Evolutionary conservation across 805 yeast species (phyloP), one percentile per base, ranked within the genome.

Genomic region (Wickerhamomyces rabaulensis): DNA sequence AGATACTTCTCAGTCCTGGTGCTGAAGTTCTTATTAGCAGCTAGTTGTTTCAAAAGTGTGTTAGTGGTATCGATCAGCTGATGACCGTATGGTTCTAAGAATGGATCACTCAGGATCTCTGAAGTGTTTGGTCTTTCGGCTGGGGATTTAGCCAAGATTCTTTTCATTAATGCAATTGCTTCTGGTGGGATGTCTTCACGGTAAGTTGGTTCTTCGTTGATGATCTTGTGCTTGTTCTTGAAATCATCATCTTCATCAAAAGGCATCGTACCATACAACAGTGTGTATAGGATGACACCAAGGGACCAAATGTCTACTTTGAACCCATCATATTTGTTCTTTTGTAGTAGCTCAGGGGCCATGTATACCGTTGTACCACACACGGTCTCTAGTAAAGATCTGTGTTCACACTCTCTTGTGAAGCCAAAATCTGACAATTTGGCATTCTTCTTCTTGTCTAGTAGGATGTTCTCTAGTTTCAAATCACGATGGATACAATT

Each of bases 291-390:
- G 15, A 94, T 89, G 10, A 94, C 79, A 1, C 99, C 99, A 51
- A 92, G 66, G 0, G 97, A 80, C 99, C 99, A 92, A 7, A 87
- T 80, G 62, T 92, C 99, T 2, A 82, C 80, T 55, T 84, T 82
- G 52, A 79, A 75, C 0, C 97, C 98, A 38, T 81, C 80, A 62
- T 90, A 90, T 40, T 82, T 80, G 50, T 78, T 75, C 50, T 81
- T 75, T 46, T 72, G 70, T 16, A 91, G 70, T 51, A 94, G 70
- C 61, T 92, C 99, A 0, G 99, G 99, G 0, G 99, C 97, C 96
- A 92, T 91, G 62, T 92, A 92, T 3, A 89, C 95, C 1, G 90
- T 81, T 0, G 98, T 92, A 3, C 99, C 99, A 66, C 99, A 92
- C 1, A 90, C 74, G 0, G 97, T 94, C 42, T 84, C 86, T 29